Evolutionary conservation across 495 filamentous ascomycete species (phyloP), one percentile per base, ranked within the genome.

Genomic region (Penicillium canariense): DNA sequence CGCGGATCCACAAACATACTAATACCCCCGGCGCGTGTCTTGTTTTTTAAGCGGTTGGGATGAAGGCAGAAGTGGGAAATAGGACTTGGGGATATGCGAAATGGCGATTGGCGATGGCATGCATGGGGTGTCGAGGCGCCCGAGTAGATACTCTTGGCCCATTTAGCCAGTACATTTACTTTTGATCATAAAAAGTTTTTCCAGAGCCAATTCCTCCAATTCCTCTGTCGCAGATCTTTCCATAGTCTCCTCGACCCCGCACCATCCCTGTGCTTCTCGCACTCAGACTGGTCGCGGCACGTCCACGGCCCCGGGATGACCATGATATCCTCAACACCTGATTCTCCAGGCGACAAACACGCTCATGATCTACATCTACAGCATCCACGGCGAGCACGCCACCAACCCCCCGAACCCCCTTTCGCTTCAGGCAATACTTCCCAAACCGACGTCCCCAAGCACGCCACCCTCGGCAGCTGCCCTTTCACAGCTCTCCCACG

Each of bases 11-110:
- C 38, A n/a, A 40, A n/a, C 11, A 60, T 60, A 60, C 58, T 60
- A 60, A 60, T 56, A 60, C 54, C 53, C 58, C 15, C 20, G 38
- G n/a, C 36, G 30, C 18, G 28, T 26, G 27, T 54, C 44, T 34
- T 30, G 32, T 28, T 50, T 49, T 12, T 49, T 27, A 6, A 3
- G 31, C n/a, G 14, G 7, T 31, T 22, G 12, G 20, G n/a, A 3
- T 46, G 28, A 12, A 17, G 7, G 20, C 7, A 0, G 46, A 30
- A 2, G 17, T 17, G 18, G 17, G 28, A 12, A n/a, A 14, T 36
- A 23, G 23, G n/a, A n/a, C n/a, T n/a, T 12, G 20, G 14, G 0
- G 46, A 30, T 8, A 18, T 17, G 18, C 18, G 28, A 12, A n/a
- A 14, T 36, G 34, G 23, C 25, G n/a, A 20, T 48, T 17, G 23